Evolutionary conservation across 768 basidiomycete species (phyloP).

Genomic region (Suillus decipiens): DNA sequence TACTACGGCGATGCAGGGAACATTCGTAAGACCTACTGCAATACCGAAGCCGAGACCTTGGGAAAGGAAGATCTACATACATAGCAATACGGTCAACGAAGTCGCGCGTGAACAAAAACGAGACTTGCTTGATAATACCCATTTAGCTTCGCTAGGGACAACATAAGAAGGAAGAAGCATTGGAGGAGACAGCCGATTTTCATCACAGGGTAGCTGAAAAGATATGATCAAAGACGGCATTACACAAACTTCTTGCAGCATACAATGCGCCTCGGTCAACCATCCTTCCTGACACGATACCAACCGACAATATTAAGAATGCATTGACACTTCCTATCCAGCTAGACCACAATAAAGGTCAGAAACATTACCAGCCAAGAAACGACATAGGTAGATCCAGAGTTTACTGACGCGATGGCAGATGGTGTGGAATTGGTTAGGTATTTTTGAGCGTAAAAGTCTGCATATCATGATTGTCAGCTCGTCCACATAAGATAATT

Average conservation of each 20-base stretch:
- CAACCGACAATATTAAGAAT: slow-evolving; percentile 44
- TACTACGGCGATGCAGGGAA: slow-evolving; percentile 44
- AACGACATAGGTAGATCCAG: not conserved
- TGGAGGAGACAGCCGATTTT: slow-evolving; percentile 47
- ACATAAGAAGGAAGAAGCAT: slow-evolving; percentile 43
- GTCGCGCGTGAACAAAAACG: not conserved
- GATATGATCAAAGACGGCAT: not conserved
- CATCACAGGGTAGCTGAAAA: slow-evolving; percentile 42
- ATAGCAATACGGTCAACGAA: slow-evolving; percentile 25
- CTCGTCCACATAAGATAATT: not conserved
- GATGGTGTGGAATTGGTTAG: slow-evolving; percentile 38
- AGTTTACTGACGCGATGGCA: slow-evolving; percentile 34
- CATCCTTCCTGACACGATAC: slow-evolving; percentile 48
- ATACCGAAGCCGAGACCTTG: slow-evolving; percentile 41
- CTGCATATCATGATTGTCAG: slow-evolving; percentile 19
- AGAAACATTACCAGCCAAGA: not conserved
- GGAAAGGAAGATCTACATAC: slow-evolving; percentile 42
- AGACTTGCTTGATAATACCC: slow-evolving; percentile 37
- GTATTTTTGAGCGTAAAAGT: slow-evolving; percentile 40
- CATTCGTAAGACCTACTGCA: slow-evolving; percentile 42
- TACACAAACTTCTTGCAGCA: slow-evolving; percentile 11
- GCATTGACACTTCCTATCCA: slow-evolving; percentile 54
- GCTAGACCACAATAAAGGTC: slow-evolving; percentile 19
- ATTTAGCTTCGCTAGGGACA: slow-evolving; percentile 42
- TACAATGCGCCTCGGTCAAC: slow-evolving; percentile 56